These are phyloP conservation scores for Rhodomyrtus tomentosa DNA, from an alignment of 345 rosid genomes.

Conservation along the genomic window DNA sequence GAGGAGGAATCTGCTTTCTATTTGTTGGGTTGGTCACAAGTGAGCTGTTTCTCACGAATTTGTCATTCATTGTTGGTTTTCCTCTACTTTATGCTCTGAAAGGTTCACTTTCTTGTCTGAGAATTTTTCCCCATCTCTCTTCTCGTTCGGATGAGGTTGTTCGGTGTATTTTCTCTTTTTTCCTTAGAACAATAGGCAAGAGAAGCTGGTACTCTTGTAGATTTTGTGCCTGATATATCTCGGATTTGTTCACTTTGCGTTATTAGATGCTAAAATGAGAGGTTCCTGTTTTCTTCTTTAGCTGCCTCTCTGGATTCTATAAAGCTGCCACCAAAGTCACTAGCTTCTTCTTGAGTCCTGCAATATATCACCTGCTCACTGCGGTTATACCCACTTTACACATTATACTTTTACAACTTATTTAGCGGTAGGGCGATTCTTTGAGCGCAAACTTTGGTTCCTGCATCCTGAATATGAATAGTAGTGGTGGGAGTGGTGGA, in stretches of 20 bases:
- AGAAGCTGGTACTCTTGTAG: slow-evolving; percentile 35
- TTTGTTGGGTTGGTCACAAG: background rate
- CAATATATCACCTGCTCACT: slow-evolving; percentile 42
- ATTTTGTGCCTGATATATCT: slow-evolving; percentile 56
- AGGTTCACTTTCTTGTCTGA: slow-evolving; percentile 77
- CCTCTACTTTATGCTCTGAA: slow-evolving; percentile 82
- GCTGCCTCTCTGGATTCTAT: slow-evolving; percentile 28
- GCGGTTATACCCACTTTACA: slow-evolving; percentile 34
- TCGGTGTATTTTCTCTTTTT: background rate
- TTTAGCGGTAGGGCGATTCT: background rate
- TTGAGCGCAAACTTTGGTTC: slow-evolving; percentile 5
- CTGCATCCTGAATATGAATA: background rate
- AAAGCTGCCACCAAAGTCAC: slow-evolving; percentile 44
- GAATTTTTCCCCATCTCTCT: slow-evolving; percentile 29
- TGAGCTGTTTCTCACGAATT: slow-evolving; percentile 61
- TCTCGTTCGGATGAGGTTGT: slow-evolving; percentile 34
- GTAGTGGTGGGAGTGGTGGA: slow-evolving; percentile 38
- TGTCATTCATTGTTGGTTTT: slow-evolving; percentile 25
- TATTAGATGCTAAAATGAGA: background rate
- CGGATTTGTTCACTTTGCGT: slow-evolving; percentile 21
- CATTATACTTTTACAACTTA: slow-evolving; percentile 7
- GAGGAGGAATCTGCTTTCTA: slow-evolving; percentile 74
- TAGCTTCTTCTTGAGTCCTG: slow-evolving; percentile 67
- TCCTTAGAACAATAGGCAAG: slow-evolving; percentile 11
- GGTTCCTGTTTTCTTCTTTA: slow-evolving; percentile 45